Base-by-base conservation (phyloP, 441 rosid species). In the Monsonia emarginata region DNA sequence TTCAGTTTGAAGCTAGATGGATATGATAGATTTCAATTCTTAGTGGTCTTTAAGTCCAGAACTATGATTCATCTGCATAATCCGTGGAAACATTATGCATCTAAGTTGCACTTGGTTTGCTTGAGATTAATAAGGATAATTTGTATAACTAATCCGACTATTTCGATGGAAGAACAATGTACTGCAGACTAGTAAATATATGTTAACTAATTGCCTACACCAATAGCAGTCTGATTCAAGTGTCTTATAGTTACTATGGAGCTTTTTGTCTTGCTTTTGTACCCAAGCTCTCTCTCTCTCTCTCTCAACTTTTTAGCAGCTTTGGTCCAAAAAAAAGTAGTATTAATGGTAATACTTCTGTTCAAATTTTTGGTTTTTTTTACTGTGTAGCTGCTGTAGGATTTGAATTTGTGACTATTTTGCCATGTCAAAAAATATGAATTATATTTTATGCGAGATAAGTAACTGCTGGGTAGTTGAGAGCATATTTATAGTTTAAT, bases 1-100 rank as follows among this genome's bases (percentile, higher is more conserved):
- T 63, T 65, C 32, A 34, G 61, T 61, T 71, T 7, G 21, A 58
- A 26, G 31, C 13, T 38, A 30, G 67, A 57, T 61, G 44, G 32
- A 64, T 56, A 11, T 2, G 34, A 30, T 60, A 25, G 16, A 42
- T 10, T 42, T 32, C 38, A 32, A 3, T 32, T 10, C 38, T 5
- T 34, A 1, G 16, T 44, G 14, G n/a, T 44, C 50, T n/a, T 44
- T 44, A 44, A n/a, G 14, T 44, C 16, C 16, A 44, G 14, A 44
- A n/a, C 50, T 44, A n/a, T n/a, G 50, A n/a, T n/a, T 34, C 40
- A 34, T 34, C 40, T 34, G 7, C 40, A 7, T 28, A 13, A 7
- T 34, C 7, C 10, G 11, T 34, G 22, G 31, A 48, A 65, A 31
- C 16, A 19, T 57, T 19, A 25, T 54, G 57, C 56, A 59, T 70